Base-by-base conservation (phyloP, 139 green algal genomes). In the Micractinium conductrix region DNA sequence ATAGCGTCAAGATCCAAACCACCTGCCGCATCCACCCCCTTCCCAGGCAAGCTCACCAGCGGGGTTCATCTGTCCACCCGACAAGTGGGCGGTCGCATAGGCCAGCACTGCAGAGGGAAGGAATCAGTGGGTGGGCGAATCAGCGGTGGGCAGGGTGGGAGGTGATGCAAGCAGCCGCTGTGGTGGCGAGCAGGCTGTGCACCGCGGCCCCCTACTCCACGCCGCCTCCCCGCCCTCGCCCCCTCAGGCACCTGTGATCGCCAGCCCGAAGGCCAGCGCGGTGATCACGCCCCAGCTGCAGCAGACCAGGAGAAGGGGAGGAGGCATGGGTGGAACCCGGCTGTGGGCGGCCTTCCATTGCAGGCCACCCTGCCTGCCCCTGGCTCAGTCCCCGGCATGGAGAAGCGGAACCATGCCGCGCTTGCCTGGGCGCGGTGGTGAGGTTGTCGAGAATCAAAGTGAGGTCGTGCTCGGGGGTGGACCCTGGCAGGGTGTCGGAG, bases 261-360 rank as follows among this genome's bases (percentile, higher is more conserved):
- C 68, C n/a, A 90, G 35, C 3, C 86, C 86, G 38, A 90, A 90
- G 12, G 86, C 86, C 17, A 90, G 48, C 2, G 86, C 86, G 1
- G 86, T 90, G 21, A 37, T 83, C 71, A 87, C 4, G n/a, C 73
- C 69, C 43, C 70, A 89, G n/a, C 26, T 62, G 50, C 8, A 14
- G 10, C 6, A 16, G 53, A 21, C 7, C 2, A 22, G 53, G 53
- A 21, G 8, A 16, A 14, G 53, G 10, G 53, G 19, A 16, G 53
- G 19, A 62, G 5, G 53, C 53, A 21, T 62, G 53, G 10, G 53
- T 62, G 10, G 6, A 22, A 16, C 53, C 19, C 19, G 2, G 10
- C 8, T 19, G 7, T 62, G 53, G 7, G 53, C 2, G 6, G n/a
- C n/a, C n/a, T n/a, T n/a, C n/a, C n/a, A n/a, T n/a, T n/a, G n/a